Conservation (phyloP, 495 filamentous ascomycete genomes). For the Sporormia fimetaria region DNA sequence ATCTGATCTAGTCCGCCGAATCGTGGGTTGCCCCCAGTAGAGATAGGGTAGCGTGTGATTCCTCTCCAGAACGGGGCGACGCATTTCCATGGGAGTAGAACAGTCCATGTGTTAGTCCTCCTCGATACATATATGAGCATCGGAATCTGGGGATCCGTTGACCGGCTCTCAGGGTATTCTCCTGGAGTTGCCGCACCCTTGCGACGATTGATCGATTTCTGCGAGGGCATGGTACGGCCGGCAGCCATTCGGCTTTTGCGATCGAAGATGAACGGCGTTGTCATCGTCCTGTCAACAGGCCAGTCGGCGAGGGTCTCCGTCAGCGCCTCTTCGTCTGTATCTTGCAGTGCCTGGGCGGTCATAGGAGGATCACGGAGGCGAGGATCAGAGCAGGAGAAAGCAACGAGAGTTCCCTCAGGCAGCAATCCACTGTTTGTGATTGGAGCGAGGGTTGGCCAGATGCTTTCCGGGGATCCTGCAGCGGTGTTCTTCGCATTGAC, state of each 20-base stretch:
- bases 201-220: conserved; percentile 79
- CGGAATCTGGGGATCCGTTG: conserved; percentile 72
- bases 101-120: conserved; percentile 53
- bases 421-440: conserved; percentile 69
- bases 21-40: conserved; percentile 62
- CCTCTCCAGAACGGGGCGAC: conserved; percentile 77
- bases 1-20: conserved; percentile 76
- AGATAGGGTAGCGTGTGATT: conserved; percentile 75
- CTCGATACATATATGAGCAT: conserved; percentile 57
- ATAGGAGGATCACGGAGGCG: conserved; percentile 62
- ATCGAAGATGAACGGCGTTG: conserved; percentile 53
- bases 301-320: conserved; percentile 52
- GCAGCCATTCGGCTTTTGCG: conserved; percentile 51
- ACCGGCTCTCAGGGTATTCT: conserved; percentile 43
- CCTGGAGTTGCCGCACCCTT: conserved; percentile 59
- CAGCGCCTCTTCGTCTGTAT: conserved; percentile 40
- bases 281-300: conserved; percentile 51
- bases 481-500: conserved; percentile 27
- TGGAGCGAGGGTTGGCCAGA: conserved; percentile 54
- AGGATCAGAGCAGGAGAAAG: conserved; percentile 67
- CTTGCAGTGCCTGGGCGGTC: conserved; percentile 32
- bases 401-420: conserved; percentile 58
- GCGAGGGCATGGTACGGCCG: conserved; percentile 58
- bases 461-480: conserved; percentile 35
- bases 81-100: conserved; percentile 88